Evolutionary conservation across 768 basidiomycete species (phyloP).

Genomic region (Hygrophoropsis aurantiaca): DNA sequence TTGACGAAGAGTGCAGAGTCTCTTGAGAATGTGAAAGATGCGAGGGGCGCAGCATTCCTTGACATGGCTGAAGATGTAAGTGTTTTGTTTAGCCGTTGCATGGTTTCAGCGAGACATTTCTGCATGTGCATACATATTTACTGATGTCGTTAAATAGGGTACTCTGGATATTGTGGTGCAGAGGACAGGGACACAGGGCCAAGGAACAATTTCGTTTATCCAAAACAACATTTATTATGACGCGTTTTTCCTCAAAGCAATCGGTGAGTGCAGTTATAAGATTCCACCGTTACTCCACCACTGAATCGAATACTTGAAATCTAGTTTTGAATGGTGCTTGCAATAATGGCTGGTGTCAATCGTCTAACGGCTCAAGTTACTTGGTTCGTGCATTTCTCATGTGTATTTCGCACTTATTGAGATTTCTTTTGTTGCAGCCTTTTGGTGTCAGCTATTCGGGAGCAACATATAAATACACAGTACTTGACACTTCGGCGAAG

Average conservation of each 20-base stretch:
- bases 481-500: conserved; percentile 85
- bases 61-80: conserved; percentile 96
- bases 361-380: conserved; percentile 62
- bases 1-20: conserved; percentile 57
- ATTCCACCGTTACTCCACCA: no score
- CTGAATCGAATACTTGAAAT: no score
- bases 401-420: neutral
- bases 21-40: conserved; percentile 73
- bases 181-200: conserved; percentile 65
- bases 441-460: conserved; percentile 95
- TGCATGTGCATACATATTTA: no score
- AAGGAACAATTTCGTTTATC: conserved; percentile 71
- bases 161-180: conserved; percentile 91
- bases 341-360: conserved; percentile 73
- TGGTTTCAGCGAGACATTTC: neutral
- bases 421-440: conserved; percentile 49
- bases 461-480: conserved; percentile 95
- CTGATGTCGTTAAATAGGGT: conserved; percentile 51
- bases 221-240: conserved; percentile 99
- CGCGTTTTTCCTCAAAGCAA: conserved; percentile 97
- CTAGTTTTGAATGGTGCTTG: conserved; percentile 97
- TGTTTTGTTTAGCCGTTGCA: conserved; percentile 13
- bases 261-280: conserved; percentile 69
- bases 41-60: conserved; percentile 72
- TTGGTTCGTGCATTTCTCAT: conserved; percentile 54